Evolutionary conservation across 768 basidiomycete genomes (phyloP).

Genomic region (Mycena rebaudengoi): DNA sequence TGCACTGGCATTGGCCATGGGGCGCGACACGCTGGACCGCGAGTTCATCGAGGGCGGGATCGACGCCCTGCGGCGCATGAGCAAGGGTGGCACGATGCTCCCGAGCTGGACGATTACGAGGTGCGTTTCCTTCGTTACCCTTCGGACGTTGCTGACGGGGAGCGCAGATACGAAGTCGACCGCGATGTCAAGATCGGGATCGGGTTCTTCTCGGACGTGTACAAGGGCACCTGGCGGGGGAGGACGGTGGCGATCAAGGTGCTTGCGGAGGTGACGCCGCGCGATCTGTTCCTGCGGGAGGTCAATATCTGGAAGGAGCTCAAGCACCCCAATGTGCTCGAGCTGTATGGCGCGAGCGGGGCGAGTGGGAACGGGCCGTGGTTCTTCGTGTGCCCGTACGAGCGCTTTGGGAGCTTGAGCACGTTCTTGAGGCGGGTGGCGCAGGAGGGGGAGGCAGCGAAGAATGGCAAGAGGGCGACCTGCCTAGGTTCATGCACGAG

Average conservation of each 20-base stretch:
- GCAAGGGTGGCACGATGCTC: constrained; percentile 51
- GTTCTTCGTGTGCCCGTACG: constrained; percentile 83
- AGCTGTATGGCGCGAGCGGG: constrained; percentile 83
- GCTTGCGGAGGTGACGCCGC: constrained; percentile 65
- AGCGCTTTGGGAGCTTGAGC: constrained; percentile 66
- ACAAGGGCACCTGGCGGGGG: constrained; percentile 74
- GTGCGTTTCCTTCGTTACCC: constrained; percentile 35
- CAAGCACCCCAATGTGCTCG: constrained; percentile 74
- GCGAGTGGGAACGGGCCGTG: constrained; percentile 74
- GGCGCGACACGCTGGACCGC: constrained; percentile 62
- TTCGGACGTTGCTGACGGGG: constrained; percentile 2
- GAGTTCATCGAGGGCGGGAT: constrained; percentile 80
- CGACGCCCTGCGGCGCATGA: constrained; percentile 74
- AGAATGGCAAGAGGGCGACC: constrained; percentile 48
- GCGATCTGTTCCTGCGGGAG: constrained; percentile 73
- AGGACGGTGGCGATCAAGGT: constrained; percentile 78
- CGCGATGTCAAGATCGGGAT: constrained; percentile 72
- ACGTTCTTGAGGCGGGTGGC: constrained; percentile 39
- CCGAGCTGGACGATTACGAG: constrained; percentile 83
- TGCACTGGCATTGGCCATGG: background rate
- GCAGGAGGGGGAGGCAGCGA: constrained; percentile 30
- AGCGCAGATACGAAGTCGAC: constrained; percentile 74
- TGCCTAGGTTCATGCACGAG: constrained; percentile 72
- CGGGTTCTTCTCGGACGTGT: constrained; percentile 85
- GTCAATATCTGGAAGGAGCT: constrained; percentile 77